These are phyloP conservation scores for Limnanthes douglasii DNA, from an alignment of 345 rosid genomes.

Conservation along the genomic window DNA sequence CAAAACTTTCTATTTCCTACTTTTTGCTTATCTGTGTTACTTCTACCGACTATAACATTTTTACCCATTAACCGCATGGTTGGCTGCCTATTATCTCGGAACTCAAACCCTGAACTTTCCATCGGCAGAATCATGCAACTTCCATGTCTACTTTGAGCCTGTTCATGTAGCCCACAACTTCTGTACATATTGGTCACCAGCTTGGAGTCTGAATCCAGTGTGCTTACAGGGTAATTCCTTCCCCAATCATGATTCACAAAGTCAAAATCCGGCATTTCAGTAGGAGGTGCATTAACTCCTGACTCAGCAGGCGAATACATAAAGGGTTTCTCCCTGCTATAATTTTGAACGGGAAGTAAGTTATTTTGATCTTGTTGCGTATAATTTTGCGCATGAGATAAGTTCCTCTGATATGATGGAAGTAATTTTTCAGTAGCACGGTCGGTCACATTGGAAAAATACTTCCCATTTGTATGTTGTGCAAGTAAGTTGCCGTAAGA, in stretches of 20 bases:
- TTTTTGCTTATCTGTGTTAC: slow-evolving; percentile 11
- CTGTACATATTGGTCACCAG: slow-evolving; percentile 6
- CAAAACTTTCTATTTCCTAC: slow-evolving; percentile 20
- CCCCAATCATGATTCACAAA: slow-evolving; percentile 9
- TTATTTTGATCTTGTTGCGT: too few relatives aligned
- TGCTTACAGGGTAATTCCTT: slow-evolving; percentile 4
- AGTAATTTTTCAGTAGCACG: slow-evolving; percentile 5
- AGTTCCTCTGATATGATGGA: slow-evolving; percentile 12
- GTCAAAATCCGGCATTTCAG: slow-evolving; percentile 9
- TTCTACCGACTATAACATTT: slow-evolving; percentile 31
- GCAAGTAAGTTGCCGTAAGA: slow-evolving; percentile 10
- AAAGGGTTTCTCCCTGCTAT: slow-evolving; percentile 12
- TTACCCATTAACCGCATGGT: slow-evolving; percentile 58
- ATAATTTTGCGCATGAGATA: too few relatives aligned
- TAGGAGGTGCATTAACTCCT: slow-evolving; percentile 8
- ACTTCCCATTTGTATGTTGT: slow-evolving; percentile 3
- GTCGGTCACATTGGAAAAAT: slow-evolving; percentile 12
- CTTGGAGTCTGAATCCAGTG: slow-evolving; percentile 15
- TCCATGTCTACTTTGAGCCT: slow-evolving; percentile 9
- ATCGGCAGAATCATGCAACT: slow-evolving; percentile 4
- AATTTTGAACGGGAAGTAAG: slow-evolving; percentile 14
- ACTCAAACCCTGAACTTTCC: slow-evolving; percentile 10
- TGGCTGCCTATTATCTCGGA: slow-evolving; percentile 11
- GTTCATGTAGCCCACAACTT: slow-evolving; percentile 9
- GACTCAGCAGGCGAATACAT: slow-evolving; percentile 8